These are phyloP conservation scores for Asterionellopsis glacialis DNA, from an alignment of 108 stramenopile genomes.

Conservation along the genomic window DNA sequence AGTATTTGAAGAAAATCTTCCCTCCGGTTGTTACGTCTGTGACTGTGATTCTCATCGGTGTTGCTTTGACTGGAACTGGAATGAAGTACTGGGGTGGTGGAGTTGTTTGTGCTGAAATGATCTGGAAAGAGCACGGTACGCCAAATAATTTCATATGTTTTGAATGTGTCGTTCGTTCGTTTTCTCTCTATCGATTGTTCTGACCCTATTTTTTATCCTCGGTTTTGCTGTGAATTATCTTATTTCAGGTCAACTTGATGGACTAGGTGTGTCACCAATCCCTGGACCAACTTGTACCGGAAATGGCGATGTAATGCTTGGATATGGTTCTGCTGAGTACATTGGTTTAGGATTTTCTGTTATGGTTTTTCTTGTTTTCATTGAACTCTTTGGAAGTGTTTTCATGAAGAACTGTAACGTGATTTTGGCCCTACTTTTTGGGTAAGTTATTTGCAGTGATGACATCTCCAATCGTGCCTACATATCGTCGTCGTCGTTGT, in stretches of 20 bases:
- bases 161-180: background rate
- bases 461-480: background rate
- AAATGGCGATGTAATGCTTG: constrained; percentile 39
- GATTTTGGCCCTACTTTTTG: constrained; percentile 47
- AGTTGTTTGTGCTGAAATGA: constrained; percentile 74
- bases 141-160: constrained; percentile 1
- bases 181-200: too few relatives aligned
- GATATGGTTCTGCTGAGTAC: constrained; percentile 45
- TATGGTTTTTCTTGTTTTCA: constrained; percentile 34
- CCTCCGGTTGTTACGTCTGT: constrained; percentile 67
- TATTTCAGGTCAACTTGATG: too few relatives aligned
- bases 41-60: constrained; percentile 78
- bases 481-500: background rate
- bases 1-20: constrained; percentile 47
- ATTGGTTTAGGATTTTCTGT: constrained; percentile 40
- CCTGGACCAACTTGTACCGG: constrained; percentile 36
- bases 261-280: constrained; percentile 2
- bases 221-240: too few relatives aligned
- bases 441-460: constrained; percentile 1
- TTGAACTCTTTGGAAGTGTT: constrained; percentile 46
- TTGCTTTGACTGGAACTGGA: constrained; percentile 72
- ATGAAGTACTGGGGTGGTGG: constrained; percentile 89
- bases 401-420: constrained; percentile 71
- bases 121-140: constrained; percentile 48
- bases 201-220: too few relatives aligned